These are phyloP conservation scores for Candida sp. DNA, from an alignment of 1,139 yeast genomes.

Conservation along the genomic window DNA sequence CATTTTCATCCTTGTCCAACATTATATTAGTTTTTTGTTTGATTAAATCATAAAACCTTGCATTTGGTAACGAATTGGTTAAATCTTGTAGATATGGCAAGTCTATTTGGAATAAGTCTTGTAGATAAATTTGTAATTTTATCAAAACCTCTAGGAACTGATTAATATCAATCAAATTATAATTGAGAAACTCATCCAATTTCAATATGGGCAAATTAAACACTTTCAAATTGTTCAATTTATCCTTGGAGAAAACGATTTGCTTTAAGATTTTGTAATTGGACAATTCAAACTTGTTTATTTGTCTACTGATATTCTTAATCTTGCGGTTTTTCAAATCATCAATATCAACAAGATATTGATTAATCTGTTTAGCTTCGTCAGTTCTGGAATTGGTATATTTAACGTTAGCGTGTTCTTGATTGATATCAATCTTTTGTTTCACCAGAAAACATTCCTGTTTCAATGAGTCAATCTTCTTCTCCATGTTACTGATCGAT, in stretches of 20 bases:
- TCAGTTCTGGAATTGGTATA: conserved; percentile 7
- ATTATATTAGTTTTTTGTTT: conserved; percentile 31
- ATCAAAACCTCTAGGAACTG: conserved; percentile 41
- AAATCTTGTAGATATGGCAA: conserved; percentile 36
- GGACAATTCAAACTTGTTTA: conserved; percentile 19
- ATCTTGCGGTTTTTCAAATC: conserved; percentile 20
- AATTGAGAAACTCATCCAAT: conserved; percentile 24
- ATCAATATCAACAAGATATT: conserved; percentile 12
- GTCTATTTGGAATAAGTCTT: conserved; percentile 20
- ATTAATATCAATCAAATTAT: conserved; percentile 30
- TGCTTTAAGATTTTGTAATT: conserved; percentile 27
- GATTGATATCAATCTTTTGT: conserved; percentile 4
- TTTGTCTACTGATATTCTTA: conserved; percentile 26
- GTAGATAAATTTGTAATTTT: conserved; percentile 26
- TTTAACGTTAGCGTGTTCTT: conserved; percentile 10
- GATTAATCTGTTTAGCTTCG: conserved; percentile 6
- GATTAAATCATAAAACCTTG: conserved; percentile 32
- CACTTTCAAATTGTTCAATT: conserved; percentile 13
- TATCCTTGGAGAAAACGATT: conserved; percentile 13
- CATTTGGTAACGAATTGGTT: conserved; percentile 26
- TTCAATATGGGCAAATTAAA: conserved; percentile 27
- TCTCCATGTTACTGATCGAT: conserved; percentile 12
- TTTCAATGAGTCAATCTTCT: conserved; percentile 13
- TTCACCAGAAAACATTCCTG: conserved; percentile 10
- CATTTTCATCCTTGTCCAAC: conserved; percentile 15